Evolutionary conservation across 2,329 filamentous ascomycete genomes (phyloP), one percentile per base, ranked within the genome.

Genomic region (Fusarium virguliforme): DNA sequence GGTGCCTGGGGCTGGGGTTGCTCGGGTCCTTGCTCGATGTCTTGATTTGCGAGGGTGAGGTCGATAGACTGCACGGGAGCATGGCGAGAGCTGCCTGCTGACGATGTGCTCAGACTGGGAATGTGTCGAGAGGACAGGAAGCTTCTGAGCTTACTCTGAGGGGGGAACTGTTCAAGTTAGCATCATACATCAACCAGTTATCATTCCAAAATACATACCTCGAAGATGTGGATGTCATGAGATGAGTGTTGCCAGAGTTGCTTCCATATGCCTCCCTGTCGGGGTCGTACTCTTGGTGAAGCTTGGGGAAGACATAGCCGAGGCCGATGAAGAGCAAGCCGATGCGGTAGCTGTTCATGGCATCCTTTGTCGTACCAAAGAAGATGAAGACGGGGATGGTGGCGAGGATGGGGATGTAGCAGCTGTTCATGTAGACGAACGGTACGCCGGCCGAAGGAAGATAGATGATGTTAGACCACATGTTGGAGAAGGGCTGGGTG

Each of bases 311-410:
- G 18, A 85, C 15, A 28, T 67, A 78, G 32, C 82, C 85, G 1
- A 87, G 72, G 0, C 86, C 84, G 28, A 85, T 3, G 8, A 65
- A 68, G 6, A 87, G 73, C 6, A 85, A 71, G 6, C 75, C 70
- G 1, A 68, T 58, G 22, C 86, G 81, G 75, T 89, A 89, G 58
- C 79, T 80, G 62, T 86, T 86, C 65, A 84, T 79, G 10, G 86
- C 85, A 32, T 89, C 87, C 28, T 81, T 82, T n/a, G 85, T 88
- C 64, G 83, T 83, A 50, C 88, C 88, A 61, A 89, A 90, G 77
- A 88, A 88, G 32, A 83, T 43, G 43, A 89, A 85, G 53, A 89
- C 81, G 51, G 84, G 81, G 1, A 86, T 73, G 5, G 82, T 79
- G 3, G 85, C 83, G 3, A 86, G 55, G 59, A 87, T 85, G 24